Evolutionary conservation across 768 basidiomycete species (phyloP).

Genomic region (Auricularia sp.): DNA sequence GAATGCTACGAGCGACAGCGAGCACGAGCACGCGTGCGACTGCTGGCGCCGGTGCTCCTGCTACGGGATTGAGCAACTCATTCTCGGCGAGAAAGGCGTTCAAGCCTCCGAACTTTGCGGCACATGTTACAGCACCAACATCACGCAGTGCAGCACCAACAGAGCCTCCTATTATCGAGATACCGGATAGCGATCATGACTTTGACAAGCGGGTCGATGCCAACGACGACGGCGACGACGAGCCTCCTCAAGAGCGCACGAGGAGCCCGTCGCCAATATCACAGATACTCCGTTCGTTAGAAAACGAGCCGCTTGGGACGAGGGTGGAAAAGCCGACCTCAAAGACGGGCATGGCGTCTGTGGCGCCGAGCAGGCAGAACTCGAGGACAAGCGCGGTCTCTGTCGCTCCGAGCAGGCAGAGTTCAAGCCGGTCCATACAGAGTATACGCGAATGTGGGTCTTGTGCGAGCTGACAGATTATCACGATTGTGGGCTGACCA

Average conservation of each 20-base stretch:
- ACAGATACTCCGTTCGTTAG: neutral
- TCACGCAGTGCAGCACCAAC: neutral
- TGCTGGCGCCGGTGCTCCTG: neutral
- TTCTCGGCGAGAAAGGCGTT: slow-evolving; percentile 24
- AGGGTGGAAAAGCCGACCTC: neutral
- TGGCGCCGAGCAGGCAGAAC: neutral
- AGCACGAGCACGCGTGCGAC: neutral
- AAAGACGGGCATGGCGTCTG: neutral
- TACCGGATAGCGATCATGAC: neutral
- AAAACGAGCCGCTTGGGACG: neutral
- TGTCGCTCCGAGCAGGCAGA: neutral
- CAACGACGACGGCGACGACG: neutral
- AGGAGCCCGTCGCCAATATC: neutral
- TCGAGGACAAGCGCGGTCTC: neutral
- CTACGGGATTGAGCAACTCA: neutral
- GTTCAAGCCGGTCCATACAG: neutral
- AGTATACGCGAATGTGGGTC: neutral
- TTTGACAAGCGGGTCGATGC: neutral
- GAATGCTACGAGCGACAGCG: neutral
- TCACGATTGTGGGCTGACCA: neutral
- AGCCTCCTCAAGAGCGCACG: neutral
- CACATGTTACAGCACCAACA: slow-evolving; percentile 8
- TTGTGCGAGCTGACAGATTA: neutral
- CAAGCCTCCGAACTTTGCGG: slow-evolving; percentile 26
- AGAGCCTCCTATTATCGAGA: neutral